Conservation (phyloP, 257 asterid genomes). For the Nyctanthes arbortristis region DNA sequence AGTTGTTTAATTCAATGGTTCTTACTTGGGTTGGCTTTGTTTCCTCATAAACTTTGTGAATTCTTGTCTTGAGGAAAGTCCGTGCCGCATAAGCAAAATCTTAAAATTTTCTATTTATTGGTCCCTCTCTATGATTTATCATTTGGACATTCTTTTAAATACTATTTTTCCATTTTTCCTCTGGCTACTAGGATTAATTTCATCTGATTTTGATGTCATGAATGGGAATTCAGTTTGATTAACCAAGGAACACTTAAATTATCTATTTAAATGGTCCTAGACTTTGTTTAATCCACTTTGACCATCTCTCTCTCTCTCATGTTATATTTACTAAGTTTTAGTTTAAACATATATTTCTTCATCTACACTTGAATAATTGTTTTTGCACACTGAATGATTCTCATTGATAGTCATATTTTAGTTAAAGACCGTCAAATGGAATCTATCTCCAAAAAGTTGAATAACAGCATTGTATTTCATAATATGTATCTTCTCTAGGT, state of each 20-base stretch:
- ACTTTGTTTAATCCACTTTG: no score
- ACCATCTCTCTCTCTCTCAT: no score
- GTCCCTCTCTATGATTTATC: background rate
- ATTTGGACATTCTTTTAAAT: constrained; percentile 9
- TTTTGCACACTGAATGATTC: no score
- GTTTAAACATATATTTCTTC: no score
- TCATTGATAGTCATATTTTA: no score
- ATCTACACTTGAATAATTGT: no score
- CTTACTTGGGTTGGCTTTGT: background rate
- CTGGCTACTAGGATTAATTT: background rate
- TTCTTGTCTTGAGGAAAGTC: background rate
- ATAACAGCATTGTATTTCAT: no score
- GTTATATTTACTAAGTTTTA: no score
- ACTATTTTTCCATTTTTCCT: background rate
- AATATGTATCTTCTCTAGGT: no score
- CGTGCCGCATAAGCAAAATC: background rate
- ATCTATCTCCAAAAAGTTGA: no score
- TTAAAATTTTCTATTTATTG: constrained; percentile 8
- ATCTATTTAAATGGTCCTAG: constrained; percentile 1
- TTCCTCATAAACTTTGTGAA: constrained; percentile 3
- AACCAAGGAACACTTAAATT: background rate
- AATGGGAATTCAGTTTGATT: background rate
- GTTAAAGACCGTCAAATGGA: no score
- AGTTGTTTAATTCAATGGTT: background rate
- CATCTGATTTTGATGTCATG: constrained; percentile 13